Evolutionary conservation across 225 moss, liverwort and hornwort genomes (phyloP), one percentile per base, ranked within the genome.

Genomic region (Thuidium tamariscinum): DNA sequence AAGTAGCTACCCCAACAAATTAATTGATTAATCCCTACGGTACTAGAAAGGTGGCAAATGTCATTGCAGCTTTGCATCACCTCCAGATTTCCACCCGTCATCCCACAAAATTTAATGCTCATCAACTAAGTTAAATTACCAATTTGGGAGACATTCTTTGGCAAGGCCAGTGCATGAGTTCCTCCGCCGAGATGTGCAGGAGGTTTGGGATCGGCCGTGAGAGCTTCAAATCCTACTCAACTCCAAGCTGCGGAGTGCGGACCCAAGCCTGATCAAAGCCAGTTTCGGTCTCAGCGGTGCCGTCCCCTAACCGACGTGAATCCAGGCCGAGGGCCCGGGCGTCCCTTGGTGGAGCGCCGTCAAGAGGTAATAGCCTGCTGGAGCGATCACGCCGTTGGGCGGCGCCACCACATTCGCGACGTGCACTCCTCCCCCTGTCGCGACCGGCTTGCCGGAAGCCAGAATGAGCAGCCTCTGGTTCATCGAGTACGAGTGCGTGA

Each of bases 401-500:
- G 95, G 94, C 41, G 91, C 89, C 11, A 39, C 80, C 4, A 90
- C 89, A 0, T 69, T 89, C 1, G 89, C 61, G 62, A 68, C 51
- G 15, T 79, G 86, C 21, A 81, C 27, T 2, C 91, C 92, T 13
- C 88, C 88, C 3, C 29, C 82, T 0, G 69, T 39, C 3, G 81
- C 84, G 11, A 76, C 87, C 1, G 90, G 80, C 29, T 39, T 77
- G 29, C 69, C 79, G 12, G 76, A 36, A 55, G 55, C 84, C 11
- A 95, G 64, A 3, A 93, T 51, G 14, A 93, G 89, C 88, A 90
- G 32, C 16, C 94, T 74, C 78, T 94, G 93, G 82, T 90, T 91
- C 95, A 91, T 92, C 32, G 88, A 89, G 71, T 44, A 88, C 25
- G 94, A 90, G 79, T 95, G 95, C 25, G 95, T 95, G 5, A 91